A percentile compares a stretch with the other conserved stretches of the same genome.
Evolutionary conservation across 2,329 filamentous ascomycete genomes (phyloP).

Genomic region (Paraphoma chrysanthemicola): DNA sequence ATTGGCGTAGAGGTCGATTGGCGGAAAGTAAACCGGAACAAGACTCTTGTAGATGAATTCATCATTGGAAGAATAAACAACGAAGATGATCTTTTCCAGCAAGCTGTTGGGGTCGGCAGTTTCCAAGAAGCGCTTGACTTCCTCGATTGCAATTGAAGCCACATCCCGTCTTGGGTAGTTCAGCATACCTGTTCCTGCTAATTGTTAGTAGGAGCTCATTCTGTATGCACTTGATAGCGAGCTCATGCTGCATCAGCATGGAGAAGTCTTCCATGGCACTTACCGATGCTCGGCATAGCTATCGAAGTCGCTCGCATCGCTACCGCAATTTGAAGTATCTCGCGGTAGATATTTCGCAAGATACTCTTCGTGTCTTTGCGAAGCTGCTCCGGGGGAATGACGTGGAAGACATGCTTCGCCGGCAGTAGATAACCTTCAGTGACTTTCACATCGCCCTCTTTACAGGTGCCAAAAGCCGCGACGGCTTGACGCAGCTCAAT

Average conservation of each 20-base stretch:
- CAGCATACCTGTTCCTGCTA: conserved; percentile 29
- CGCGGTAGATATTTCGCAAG: conserved; percentile 37
- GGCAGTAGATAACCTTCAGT: conserved; percentile 37
- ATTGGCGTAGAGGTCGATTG: conserved; percentile 18
- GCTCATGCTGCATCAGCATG: background rate
- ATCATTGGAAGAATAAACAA: conserved; percentile 37
- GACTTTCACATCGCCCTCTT: conserved; percentile 36
- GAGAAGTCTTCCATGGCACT: background rate
- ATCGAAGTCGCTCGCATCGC: conserved; percentile 36
- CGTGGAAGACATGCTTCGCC: conserved; percentile 38
- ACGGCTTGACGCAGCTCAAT: conserved; percentile 28
- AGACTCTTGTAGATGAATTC: conserved; percentile 41
- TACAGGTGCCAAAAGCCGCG: conserved; percentile 27
- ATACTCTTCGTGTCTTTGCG: conserved; percentile 28
- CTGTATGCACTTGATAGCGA: too few relatives aligned
- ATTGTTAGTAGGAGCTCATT: background rate
- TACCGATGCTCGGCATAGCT: conserved; percentile 42
- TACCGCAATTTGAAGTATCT: conserved; percentile 31
- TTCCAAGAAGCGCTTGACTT: conserved; percentile 42
- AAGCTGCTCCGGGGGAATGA: conserved; percentile 35
- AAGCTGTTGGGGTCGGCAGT: conserved; percentile 19
- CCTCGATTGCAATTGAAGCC: conserved; percentile 41
- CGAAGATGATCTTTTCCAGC: conserved; percentile 40
- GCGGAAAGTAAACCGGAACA: conserved; percentile 41
- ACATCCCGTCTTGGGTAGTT: conserved; percentile 36